Evolutionary conservation across 2,329 filamentous ascomycete species (phyloP).

Genomic region (Aspergillus ochraceus): DNA sequence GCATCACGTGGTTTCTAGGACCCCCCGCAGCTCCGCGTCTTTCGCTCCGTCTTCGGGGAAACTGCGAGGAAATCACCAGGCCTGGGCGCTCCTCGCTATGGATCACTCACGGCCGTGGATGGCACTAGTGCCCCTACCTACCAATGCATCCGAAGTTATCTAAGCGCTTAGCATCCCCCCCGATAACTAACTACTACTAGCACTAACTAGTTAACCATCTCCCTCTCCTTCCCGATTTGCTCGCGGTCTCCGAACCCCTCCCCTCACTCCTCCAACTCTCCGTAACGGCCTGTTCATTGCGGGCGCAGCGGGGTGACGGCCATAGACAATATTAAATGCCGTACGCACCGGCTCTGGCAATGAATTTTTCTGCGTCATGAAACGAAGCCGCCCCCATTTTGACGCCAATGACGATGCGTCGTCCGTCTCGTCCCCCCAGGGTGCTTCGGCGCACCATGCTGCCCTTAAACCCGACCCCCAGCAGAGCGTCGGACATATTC

Average conservation of each 20-base stretch:
- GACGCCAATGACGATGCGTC: conserved; percentile 38
- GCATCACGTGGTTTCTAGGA: conserved; percentile 20
- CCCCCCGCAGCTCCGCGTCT: conserved; percentile 3
- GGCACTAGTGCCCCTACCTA: not conserved
- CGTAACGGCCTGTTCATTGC: not conserved
- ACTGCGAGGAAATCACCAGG: not conserved
- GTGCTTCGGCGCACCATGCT: conserved; percentile 15
- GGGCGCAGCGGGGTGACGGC: not conserved
- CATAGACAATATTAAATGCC: not conserved
- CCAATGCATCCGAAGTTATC: not conserved
- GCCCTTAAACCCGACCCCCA: conserved; percentile 31
- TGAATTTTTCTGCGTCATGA: conserved; percentile 32
- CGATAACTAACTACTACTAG: no score
- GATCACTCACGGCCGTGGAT: not conserved
- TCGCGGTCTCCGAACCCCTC: not conserved
- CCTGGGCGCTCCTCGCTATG: not conserved
- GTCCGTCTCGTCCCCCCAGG: conserved; percentile 34
- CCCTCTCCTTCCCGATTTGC: not conserved
- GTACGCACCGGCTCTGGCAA: conserved; percentile 22
- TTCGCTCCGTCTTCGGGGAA: not conserved
- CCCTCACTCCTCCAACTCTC: not conserved
- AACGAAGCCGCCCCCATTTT: conserved; percentile 41
- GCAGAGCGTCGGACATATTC: conserved; percentile 29
- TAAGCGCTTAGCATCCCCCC: not conserved
- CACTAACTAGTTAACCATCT: no score